Percentiles rank a stretch among this genome's conserved stretches.
phyloP scores from a whole-genome alignment of 805 yeast species.

The Jamesozyma spencerorum region DNA sequence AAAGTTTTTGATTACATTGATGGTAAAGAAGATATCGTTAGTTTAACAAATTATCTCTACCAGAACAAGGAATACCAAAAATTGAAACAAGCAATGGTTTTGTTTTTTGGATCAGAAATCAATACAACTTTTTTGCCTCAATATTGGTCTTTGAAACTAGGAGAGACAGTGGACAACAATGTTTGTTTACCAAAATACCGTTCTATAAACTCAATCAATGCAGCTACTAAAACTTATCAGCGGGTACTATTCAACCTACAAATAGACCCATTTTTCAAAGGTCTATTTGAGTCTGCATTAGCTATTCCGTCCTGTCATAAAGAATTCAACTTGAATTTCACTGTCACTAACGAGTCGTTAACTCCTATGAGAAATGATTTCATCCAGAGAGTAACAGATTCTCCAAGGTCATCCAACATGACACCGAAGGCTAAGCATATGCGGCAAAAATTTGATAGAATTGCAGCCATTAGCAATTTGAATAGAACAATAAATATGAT shows the following conservation, averaged over 20 bases:
- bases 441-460: slow-evolving; percentile 21
- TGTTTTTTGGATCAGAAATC: slow-evolving; percentile 12
- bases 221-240: slow-evolving; percentile 24
- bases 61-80: slow-evolving; percentile 16
- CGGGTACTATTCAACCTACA: slow-evolving; percentile 28
- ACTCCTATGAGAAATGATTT: not conserved
- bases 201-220: slow-evolving; percentile 25
- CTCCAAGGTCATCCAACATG: slow-evolving; percentile 28
- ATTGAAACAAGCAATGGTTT: slow-evolving; percentile 12
- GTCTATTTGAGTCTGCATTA: slow-evolving; percentile 42
- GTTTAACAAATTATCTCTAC: slow-evolving; percentile 14
- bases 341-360: no score
- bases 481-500: slow-evolving; percentile 9
- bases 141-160: slow-evolving; percentile 20
- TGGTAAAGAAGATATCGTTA: slow-evolving; percentile 20
- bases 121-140: slow-evolving; percentile 9
- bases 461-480: slow-evolving; percentile 17
- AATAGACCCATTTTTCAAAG: slow-evolving; percentile 41
- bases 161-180: slow-evolving; percentile 9
- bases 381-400: slow-evolving; percentile 4
- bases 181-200: slow-evolving; percentile 12
- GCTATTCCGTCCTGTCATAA: slow-evolving; percentile 30
- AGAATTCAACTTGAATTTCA: not conserved
- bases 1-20: slow-evolving; percentile 20
- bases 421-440: slow-evolving; percentile 22